Evolutionary conservation across 169 alveolate genomes (phyloP).

Genomic region (Eimeria tenella): DNA sequence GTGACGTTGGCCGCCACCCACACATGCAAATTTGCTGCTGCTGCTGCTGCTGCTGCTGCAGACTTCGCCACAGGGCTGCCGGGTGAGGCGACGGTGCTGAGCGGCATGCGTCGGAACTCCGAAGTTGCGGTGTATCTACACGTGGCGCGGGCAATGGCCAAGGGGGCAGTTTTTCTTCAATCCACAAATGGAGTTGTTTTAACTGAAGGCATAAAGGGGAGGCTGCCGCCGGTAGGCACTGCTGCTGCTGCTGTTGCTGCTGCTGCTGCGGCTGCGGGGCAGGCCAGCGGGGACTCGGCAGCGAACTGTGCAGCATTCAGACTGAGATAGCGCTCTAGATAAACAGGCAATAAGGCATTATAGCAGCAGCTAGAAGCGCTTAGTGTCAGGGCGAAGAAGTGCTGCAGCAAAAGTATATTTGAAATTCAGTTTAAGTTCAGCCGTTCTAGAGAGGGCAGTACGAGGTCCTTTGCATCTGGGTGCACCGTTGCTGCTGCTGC

Average conservation of each 20-base stretch:
- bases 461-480: background rate
- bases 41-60: constrained; percentile 1
- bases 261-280: constrained; percentile 1
- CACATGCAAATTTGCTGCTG: background rate
- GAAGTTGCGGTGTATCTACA: constrained; percentile 64
- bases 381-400: too few relatives aligned
- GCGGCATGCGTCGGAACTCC: constrained; percentile 70
- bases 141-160: constrained; percentile 59
- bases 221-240: constrained; percentile 53
- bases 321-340: too few relatives aligned
- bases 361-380: too few relatives aligned
- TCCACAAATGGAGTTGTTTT: constrained; percentile 68
- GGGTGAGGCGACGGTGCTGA: constrained; percentile 55
- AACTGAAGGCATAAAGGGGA: constrained; percentile 70
- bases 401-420: too few relatives aligned
- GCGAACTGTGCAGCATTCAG: background rate
- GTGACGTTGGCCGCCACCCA: background rate
- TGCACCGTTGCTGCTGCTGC: background rate
- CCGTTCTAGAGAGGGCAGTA: too few relatives aligned
- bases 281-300: background rate
- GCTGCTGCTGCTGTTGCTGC: background rate
- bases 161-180: constrained; percentile 8
- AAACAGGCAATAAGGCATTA: too few relatives aligned
- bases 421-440: too few relatives aligned
- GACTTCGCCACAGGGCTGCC: constrained; percentile 75